A percentile compares a stretch with the other conserved stretches of the same genome.
Evolutionary conservation across 371 early-diverging fungal genomes (phyloP).

Genomic region (Sanchytrium tribonematis): DNA sequence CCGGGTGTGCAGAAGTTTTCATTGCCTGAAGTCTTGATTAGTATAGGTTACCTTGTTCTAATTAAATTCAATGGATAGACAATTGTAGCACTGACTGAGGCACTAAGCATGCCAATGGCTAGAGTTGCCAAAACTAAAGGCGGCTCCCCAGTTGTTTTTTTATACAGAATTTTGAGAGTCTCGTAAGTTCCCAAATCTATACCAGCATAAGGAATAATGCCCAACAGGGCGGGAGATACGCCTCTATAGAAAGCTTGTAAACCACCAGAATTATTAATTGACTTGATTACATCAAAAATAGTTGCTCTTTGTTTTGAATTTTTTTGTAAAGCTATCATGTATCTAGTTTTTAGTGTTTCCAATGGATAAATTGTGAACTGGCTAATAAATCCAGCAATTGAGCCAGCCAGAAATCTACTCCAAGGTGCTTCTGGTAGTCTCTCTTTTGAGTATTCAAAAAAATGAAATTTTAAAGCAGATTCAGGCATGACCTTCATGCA

Average conservation of each 20-base stretch:
- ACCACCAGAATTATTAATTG: conserved; percentile 29
- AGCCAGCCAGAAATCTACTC: conserved; percentile 51
- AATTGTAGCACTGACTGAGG: conserved; percentile 33
- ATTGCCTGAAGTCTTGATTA: too few relatives aligned
- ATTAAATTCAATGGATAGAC: conserved; percentile 52
- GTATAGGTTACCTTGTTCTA: conserved; percentile 46
- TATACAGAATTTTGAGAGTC: conserved; percentile 36
- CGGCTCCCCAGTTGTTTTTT: conserved; percentile 15
- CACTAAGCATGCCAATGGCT: conserved; percentile 40
- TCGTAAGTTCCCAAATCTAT: conserved; percentile 46
- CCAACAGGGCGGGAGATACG: conserved; percentile 27
- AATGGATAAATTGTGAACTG: conserved; percentile 74
- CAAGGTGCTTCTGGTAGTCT: conserved; percentile 40
- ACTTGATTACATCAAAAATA: conserved; percentile 20
- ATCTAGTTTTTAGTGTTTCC: conserved; percentile 42
- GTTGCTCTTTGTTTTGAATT: too few relatives aligned
- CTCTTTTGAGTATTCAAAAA: conserved; percentile 33
- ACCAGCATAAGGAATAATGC: conserved; percentile 54
- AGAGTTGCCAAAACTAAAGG: conserved; percentile 28
- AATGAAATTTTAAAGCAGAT: conserved; percentile 62
- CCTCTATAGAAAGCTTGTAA: conserved; percentile 43
- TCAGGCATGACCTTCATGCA: conserved; percentile 72
- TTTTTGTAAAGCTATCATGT: conserved; percentile 28
- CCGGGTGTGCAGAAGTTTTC: too few relatives aligned
- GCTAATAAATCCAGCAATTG: conserved; percentile 56